phyloP scores from a whole-genome alignment of 108 stramenopile species.

The Pseudonitzschia multistriata region DNA sequence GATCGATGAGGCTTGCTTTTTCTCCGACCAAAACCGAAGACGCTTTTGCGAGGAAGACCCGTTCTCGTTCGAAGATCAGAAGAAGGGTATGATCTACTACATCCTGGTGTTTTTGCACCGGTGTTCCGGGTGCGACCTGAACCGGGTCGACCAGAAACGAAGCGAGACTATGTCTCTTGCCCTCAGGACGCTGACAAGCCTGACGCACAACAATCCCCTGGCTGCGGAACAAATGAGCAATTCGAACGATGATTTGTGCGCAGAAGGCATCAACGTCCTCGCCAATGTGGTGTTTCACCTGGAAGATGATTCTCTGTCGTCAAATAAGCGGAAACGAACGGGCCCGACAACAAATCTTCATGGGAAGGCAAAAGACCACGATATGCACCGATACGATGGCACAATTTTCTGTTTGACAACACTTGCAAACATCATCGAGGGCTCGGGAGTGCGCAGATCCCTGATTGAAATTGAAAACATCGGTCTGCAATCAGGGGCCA shows the following conservation, averaged over 20 bases:
- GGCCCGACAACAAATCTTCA: not conserved
- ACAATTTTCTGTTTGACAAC: slow-evolving; percentile 74
- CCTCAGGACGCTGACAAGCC: slow-evolving; percentile 70
- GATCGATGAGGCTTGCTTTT: slow-evolving; percentile 71
- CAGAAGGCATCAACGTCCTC: slow-evolving; percentile 22
- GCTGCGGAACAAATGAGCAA: slow-evolving; percentile 60
- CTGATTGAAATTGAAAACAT: slow-evolving; percentile 25
- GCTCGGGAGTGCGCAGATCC: slow-evolving; percentile 26
- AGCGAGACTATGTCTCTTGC: slow-evolving; percentile 27
- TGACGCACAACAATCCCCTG: slow-evolving; percentile 70
- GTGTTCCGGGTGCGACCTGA: slow-evolving; percentile 2
- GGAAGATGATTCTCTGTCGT: not conserved
- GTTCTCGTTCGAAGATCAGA: slow-evolving; percentile 24
- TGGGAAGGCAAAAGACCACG: slow-evolving; percentile 5
- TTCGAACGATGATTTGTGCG: slow-evolving; percentile 15
- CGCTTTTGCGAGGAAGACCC: slow-evolving; percentile 37
- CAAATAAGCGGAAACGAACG: not conserved
- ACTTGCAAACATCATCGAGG: slow-evolving; percentile 73
- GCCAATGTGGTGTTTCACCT: slow-evolving; percentile 23
- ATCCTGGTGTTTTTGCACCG: slow-evolving; percentile 10
- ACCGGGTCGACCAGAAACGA: slow-evolving; percentile 13
- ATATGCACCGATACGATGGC: slow-evolving; percentile 52
- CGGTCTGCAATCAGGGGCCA: not conserved
- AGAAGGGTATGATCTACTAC: slow-evolving; percentile 18
- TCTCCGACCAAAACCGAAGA: slow-evolving; percentile 50